Base-by-base conservation (phyloP, 73 alveolate species). In the Durusdinium trenchii region DNA sequence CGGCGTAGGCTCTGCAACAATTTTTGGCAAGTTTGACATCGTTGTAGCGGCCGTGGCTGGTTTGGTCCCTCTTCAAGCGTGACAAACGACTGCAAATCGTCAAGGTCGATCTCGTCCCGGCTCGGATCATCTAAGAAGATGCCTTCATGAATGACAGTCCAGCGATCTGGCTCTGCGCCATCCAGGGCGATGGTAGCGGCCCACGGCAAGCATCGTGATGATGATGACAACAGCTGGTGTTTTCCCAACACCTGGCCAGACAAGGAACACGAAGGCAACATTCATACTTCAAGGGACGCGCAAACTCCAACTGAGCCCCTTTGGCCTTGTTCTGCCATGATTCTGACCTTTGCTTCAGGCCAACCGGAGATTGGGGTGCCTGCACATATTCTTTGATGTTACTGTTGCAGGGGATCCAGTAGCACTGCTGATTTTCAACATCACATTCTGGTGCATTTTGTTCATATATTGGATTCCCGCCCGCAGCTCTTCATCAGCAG, bases 321-420 rank as follows among this genome's bases (percentile, higher is more conserved):
- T 26, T 42, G 95, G 82, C 1, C 47, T 86, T 54, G 62, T 86
- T 57, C 35, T 86, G 95, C 95, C 95, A 86, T 86, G 32, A 36
- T 45, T 4, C 60, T 47, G 20, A 52, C 95, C 61, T 57, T 45
- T 0, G 82, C 54, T 64, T 57, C 61, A 4, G 95, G 95, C 95
- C 95, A 86, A 1, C 95, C 95, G 6, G 95, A 62, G 62, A 86
- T 86, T 14, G 95, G 95, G 1, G 95, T 57, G 46, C 60, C 61
- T 10, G 82, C 67, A n/a, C n/a, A 32, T 57, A 51, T 7, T 62
- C 57, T 35, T 64, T 38, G 51, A 86, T 57, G 35, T n/a, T n/a
- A n/a, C n/a, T n/a, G n/a, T 86, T 38, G 54, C 38, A 48, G 9
- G 57, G 82, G 3, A 86, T 42, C 95, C 94, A 84, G 42, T 3